A percentile compares a stretch with the other conserved stretches of the same genome.
These are phyloP conservation scores for Priceomyces fermenticarens DNA, from an alignment of 805 yeast species.

Conservation along the genomic window DNA sequence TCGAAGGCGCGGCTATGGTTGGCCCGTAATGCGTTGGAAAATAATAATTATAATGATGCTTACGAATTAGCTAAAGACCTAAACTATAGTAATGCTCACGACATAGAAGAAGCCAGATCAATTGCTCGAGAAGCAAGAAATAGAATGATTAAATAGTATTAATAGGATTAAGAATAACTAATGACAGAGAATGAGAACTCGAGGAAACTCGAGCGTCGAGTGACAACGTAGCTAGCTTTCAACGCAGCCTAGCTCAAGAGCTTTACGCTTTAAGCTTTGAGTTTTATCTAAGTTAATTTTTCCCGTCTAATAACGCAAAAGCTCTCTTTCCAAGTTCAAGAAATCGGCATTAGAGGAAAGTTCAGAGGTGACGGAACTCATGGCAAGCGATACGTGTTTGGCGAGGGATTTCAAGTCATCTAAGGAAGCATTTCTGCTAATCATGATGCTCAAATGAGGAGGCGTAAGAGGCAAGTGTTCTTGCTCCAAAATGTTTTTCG, in stretches of 20 bases:
- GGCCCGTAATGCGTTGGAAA: slow-evolving; percentile 62
- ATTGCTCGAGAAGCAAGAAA: slow-evolving; percentile 76
- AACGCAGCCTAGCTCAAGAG: too few species aligned
- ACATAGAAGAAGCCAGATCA: slow-evolving; percentile 83
- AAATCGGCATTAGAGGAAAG: slow-evolving; percentile 23
- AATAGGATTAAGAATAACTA: background rate
- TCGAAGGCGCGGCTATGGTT: slow-evolving; percentile 84
- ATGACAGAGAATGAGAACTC: too few species aligned
- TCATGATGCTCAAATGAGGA: slow-evolving; percentile 35
- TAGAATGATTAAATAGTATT: slow-evolving; percentile 30
- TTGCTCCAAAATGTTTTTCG: slow-evolving; percentile 62
- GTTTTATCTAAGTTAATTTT: too few species aligned
- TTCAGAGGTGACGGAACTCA: slow-evolving; percentile 19
- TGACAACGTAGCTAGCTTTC: too few species aligned
- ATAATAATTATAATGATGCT: slow-evolving; percentile 62
- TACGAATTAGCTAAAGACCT: slow-evolving; percentile 70
- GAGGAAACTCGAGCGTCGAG: too few species aligned
- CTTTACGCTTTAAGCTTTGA: too few species aligned
- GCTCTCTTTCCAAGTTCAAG: slow-evolving; percentile 23
- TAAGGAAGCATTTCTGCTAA: slow-evolving; percentile 25
- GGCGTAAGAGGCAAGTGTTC: slow-evolving; percentile 60
- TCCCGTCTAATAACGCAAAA: slow-evolving; percentile 19
- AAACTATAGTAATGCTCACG: slow-evolving; percentile 69
- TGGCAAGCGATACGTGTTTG: slow-evolving; percentile 18
- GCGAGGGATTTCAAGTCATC: slow-evolving; percentile 25